Percentiles rank a stretch among this genome's conserved stretches.
These are phyloP conservation scores for Gynandropsis gynandra DNA, from an alignment of 345 rosid species.

Conservation along the genomic window DNA sequence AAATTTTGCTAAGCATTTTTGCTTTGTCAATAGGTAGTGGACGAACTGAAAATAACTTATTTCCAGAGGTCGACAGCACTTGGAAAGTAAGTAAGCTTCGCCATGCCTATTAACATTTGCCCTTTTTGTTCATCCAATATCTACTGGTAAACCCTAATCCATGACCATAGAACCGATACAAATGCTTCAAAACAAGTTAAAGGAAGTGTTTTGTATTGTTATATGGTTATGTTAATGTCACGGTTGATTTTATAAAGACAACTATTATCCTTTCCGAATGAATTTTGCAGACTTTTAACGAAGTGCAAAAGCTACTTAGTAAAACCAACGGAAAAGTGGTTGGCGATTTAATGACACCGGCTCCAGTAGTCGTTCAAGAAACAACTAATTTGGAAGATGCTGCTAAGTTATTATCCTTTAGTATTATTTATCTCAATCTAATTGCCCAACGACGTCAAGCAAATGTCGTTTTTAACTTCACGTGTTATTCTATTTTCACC, in stretches of 20 bases:
- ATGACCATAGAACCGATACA: no score
- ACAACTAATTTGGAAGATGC: conserved; percentile 86
- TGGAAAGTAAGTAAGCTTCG: conserved; percentile 63
- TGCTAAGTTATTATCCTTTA: conserved; percentile 63
- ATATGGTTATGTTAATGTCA: neutral
- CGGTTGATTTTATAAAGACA: no score
- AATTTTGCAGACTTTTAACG: conserved; percentile 67
- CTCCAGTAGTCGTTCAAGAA: conserved; percentile 75
- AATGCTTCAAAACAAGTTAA: no score
- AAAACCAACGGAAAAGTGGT: conserved; percentile 83
- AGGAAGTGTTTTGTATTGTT: no score
- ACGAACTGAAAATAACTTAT: conserved; percentile 60
- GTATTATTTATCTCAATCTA: no score
- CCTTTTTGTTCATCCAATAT: conserved; percentile 21
- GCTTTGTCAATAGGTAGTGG: conserved; percentile 39
- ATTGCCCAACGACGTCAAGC: no score
- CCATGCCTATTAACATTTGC: conserved; percentile 11
- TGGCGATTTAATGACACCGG: conserved; percentile 87
- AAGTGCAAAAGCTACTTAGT: conserved; percentile 73
- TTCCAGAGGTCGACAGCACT: conserved; percentile 93
- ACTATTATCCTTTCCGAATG: no score
- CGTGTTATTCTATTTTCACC: conserved; percentile 18
- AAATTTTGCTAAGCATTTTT: no score
- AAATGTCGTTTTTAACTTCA: conserved; percentile 14
- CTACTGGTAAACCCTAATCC: no score